phyloP scores from a whole-genome alignment of 306 rosid genomes.

The Glycyrrhiza uralensis region DNA sequence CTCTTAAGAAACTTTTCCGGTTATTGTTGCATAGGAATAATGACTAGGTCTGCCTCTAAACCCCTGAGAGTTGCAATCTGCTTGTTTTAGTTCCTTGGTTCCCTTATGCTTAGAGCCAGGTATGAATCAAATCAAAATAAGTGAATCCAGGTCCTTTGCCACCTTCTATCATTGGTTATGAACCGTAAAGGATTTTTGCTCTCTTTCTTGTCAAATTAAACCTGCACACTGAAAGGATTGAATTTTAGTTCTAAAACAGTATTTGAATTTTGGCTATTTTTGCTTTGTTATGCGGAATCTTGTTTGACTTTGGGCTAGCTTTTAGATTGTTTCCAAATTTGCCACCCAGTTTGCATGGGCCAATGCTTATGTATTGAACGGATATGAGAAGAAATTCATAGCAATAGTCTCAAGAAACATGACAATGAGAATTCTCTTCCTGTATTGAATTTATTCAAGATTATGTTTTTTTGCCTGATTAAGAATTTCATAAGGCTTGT shows the following conservation, averaged over 20 bases:
- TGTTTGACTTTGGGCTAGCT: background rate
- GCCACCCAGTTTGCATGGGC: constrained; percentile 1
- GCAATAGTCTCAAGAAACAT: constrained; percentile 21
- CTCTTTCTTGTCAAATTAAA: background rate
- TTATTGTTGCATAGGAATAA: too few species aligned
- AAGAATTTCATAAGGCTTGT: constrained; percentile 4
- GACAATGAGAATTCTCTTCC: background rate
- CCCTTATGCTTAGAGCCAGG: background rate
- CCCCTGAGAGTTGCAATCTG: too few species aligned
- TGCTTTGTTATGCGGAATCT: background rate
- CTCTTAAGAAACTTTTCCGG: too few species aligned
- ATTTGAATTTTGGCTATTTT: background rate
- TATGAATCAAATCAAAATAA: background rate
- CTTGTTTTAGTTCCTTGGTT: background rate
- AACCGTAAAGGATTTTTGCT: background rate
- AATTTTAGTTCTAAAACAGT: background rate
- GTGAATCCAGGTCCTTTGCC: background rate
- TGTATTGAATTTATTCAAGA: constrained; percentile 11
- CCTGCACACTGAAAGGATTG: background rate
- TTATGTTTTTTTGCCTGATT: background rate
- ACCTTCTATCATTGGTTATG: background rate
- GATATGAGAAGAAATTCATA: background rate
- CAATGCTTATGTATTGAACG: background rate
- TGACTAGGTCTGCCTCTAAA: too few species aligned
- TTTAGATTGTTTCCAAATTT: background rate